These are phyloP conservation scores for Phalaenopsis equestris DNA, from an alignment of 106 monocot species.

Conservation along the genomic window DNA sequence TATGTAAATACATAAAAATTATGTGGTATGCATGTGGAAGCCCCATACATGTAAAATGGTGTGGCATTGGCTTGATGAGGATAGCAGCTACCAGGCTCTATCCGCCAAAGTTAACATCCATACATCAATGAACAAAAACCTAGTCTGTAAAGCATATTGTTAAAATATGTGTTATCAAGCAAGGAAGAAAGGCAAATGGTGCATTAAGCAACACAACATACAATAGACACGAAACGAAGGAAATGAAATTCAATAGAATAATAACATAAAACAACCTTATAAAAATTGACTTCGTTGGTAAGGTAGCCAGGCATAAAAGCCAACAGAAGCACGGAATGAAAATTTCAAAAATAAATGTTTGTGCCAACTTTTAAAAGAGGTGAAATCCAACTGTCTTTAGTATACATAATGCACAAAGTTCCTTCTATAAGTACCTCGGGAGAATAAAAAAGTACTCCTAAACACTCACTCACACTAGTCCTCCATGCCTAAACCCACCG, in stretches of 20 bases:
- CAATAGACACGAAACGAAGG: not conserved
- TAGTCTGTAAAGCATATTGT: not conserved
- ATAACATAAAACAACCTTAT: not conserved
- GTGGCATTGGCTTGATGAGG: not conserved
- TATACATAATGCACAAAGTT: constrained; percentile 51
- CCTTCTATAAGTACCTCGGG: not conserved
- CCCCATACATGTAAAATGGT: not conserved
- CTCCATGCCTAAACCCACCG: constrained; percentile 36
- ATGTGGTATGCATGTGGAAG: too few relatives aligned
- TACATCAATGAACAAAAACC: not conserved
- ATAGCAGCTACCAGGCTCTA: not conserved
- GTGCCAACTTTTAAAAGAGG: constrained; percentile 14
- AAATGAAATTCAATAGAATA: not conserved
- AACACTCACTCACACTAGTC: constrained; percentile 20
- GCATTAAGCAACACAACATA: not conserved
- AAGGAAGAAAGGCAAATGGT: not conserved
- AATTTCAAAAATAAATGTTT: constrained; percentile 10
- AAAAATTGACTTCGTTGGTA: not conserved
- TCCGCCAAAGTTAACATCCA: not conserved
- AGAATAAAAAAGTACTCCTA: not conserved
- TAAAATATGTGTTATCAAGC: not conserved
- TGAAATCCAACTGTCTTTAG: constrained; percentile 19
- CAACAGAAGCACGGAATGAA: constrained; percentile 13
- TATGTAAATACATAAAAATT: too few relatives aligned
- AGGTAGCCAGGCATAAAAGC: constrained; percentile 19